Percentiles rank a stretch among this genome's conserved stretches.
phyloP scores from a whole-genome alignment of 139 green algal species.

The Gonium pectorale region DNA sequence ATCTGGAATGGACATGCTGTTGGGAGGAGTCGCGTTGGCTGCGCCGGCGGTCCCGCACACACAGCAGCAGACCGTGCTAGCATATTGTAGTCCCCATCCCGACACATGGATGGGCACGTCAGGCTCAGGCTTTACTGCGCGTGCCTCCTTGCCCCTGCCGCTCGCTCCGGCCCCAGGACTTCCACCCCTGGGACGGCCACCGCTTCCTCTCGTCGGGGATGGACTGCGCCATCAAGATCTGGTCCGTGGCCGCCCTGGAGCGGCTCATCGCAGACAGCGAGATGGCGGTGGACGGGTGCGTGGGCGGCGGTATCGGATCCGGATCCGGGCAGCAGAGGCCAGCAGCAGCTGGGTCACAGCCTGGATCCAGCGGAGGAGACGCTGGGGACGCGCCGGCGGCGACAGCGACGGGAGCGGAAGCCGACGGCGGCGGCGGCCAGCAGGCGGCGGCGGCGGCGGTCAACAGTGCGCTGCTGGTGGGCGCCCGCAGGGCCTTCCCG shows the following conservation, averaged over 20 bases:
- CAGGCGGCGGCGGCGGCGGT: background rate
- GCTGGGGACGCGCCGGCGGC: background rate
- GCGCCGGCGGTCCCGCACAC: too few species aligned
- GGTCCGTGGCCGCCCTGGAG: conserved; percentile 1
- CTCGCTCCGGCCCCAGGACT: conserved; percentile 70
- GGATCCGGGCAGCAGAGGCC: background rate
- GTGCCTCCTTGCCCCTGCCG: too few species aligned
- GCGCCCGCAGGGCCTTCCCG: conserved; percentile 36
- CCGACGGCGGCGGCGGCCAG: background rate
- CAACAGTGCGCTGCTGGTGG: too few species aligned
- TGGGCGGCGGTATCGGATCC: background rate
- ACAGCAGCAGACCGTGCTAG: too few species aligned
- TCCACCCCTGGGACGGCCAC: conserved; percentile 65
- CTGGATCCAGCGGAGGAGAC: background rate
- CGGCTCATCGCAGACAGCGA: conserved; percentile 8
- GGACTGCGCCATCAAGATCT: conserved; percentile 79
- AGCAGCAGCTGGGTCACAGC: background rate
- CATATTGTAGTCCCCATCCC: too few species aligned
- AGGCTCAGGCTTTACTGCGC: too few species aligned
- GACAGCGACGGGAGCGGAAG: background rate
- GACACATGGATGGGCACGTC: too few species aligned
- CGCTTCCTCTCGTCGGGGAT: conserved; percentile 78
- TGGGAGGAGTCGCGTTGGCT: too few species aligned
- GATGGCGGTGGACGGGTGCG: background rate
- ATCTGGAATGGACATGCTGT: too few species aligned